Percentiles rank a stretch among this genome's conserved stretches.
Evolutionary conservation across 208 protist genomes (phyloP).

Genomic region (Leishmania tropica): DNA sequence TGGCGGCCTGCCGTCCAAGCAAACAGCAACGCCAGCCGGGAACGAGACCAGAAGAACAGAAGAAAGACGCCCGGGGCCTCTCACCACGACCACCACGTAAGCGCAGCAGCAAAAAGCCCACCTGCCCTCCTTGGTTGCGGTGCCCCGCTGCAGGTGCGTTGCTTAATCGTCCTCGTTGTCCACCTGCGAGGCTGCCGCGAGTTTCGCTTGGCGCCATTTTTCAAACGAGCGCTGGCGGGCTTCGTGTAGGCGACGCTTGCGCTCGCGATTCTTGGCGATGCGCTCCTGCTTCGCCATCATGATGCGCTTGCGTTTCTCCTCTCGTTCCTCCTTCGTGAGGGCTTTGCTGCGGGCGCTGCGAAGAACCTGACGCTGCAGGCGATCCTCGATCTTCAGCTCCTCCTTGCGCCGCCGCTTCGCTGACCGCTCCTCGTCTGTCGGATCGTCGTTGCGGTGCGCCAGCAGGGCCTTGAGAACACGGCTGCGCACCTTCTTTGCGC

Average conservation of each 20-base stretch:
- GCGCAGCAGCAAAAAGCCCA: not conserved
- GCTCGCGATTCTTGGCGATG: constrained; percentile 86
- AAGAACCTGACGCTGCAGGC: constrained; percentile 75
- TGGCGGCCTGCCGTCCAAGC: not conserved
- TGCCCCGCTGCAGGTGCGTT: not conserved
- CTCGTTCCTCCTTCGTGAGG: constrained; percentile 85
- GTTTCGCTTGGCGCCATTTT: constrained; percentile 79
- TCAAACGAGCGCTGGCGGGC: constrained; percentile 75
- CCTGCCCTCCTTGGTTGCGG: not conserved
- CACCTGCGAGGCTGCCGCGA: constrained; percentile 44
- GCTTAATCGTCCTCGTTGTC: constrained; percentile 31
- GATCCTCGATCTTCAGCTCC: constrained; percentile 80
- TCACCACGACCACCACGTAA: not conserved
- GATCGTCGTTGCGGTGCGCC: constrained; percentile 79
- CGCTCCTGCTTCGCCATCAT: constrained; percentile 87
- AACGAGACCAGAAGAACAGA: not conserved
- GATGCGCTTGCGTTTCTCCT: constrained; percentile 80
- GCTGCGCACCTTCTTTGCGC: constrained; percentile 62
- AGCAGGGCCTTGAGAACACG: constrained; percentile 76
- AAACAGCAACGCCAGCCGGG: not conserved
- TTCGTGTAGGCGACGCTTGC: constrained; percentile 79
- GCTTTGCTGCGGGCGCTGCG: constrained; percentile 36
- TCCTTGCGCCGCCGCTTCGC: constrained; percentile 70
- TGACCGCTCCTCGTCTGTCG: constrained; percentile 72
- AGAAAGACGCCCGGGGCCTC: not conserved